Evolutionary conservation across 2,329 filamentous ascomycete genomes (phyloP).

Genomic region (Calonectria pseudoreteaudii): DNA sequence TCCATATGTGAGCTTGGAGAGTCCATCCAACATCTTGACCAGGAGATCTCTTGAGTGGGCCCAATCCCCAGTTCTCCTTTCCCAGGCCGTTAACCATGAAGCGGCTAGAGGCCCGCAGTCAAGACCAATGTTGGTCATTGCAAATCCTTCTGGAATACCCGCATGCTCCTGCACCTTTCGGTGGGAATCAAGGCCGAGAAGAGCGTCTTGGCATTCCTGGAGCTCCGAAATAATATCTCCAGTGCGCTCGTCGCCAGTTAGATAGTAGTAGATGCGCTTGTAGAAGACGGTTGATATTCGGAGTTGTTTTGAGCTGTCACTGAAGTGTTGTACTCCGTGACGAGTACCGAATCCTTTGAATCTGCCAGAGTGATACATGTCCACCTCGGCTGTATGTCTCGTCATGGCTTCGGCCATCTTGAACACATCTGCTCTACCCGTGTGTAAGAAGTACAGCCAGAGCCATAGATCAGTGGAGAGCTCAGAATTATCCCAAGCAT

Average conservation of each 20-base stretch:
- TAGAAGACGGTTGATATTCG: conserved; percentile 55
- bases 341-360: conserved; percentile 71
- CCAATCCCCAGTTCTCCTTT: conserved; percentile 28
- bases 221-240: conserved; percentile 54
- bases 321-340: conserved; percentile 72
- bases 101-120: conserved; percentile 33
- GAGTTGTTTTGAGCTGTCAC: conserved; percentile 71
- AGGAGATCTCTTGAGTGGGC: conserved; percentile 17
- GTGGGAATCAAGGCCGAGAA: conserved; percentile 29
- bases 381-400: conserved; percentile 69
- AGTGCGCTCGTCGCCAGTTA: conserved; percentile 67
- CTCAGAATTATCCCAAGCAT: conserved; percentile 74
- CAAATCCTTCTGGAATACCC: conserved; percentile 27
- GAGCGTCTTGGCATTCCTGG: conserved; percentile 22
- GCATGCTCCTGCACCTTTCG: conserved; percentile 32
- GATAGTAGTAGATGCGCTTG: conserved; percentile 66
- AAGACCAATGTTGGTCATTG: conserved; percentile 34
- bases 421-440: conserved; percentile 67
- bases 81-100: conserved; percentile 33
- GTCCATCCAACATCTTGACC: conserved; percentile 26
- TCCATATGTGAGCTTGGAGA: conserved; percentile 17
- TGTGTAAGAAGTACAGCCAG: conserved; percentile 71
- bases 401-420: conserved; percentile 69
- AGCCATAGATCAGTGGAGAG: conserved; percentile 72
- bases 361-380: conserved; percentile 69